Evolutionary conservation across 129 eudicot genomes (phyloP).

Genomic region (Tagetes erecta): DNA sequence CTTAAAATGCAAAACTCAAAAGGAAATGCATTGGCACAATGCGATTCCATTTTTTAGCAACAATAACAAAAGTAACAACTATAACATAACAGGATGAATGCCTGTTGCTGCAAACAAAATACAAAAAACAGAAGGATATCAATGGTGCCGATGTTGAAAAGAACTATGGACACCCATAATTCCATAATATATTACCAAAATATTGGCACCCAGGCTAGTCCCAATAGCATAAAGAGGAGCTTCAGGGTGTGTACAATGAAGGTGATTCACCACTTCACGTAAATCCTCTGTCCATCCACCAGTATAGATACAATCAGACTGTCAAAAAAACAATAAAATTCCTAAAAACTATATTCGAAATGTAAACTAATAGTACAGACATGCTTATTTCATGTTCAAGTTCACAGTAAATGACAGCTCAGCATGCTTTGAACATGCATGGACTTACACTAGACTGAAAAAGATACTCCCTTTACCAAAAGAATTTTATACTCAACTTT

Average conservation of each 20-base stretch:
- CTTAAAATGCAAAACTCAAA: not conserved
- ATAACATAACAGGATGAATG: not conserved
- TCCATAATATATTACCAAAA: conserved; percentile 49
- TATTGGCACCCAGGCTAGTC: conserved; percentile 90
- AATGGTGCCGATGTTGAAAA: not conserved
- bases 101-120: not conserved
- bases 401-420: not conserved
- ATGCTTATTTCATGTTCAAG: not conserved
- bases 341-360: not conserved
- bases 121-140: not conserved
- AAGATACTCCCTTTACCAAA: not conserved
- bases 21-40: not conserved
- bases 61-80: not conserved
- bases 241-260: conserved; percentile 52
- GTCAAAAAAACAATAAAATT: conserved; percentile 25
- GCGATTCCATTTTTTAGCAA: not conserved
- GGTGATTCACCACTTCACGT: conserved; percentile 57
- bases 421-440: not conserved
- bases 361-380: not conserved
- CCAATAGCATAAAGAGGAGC: conserved; percentile 72
- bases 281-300: conserved; percentile 86
- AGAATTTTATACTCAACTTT: not conserved
- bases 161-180: not conserved
- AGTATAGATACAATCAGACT: conserved; percentile 82
- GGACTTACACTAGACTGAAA: conserved; percentile 1